Evolutionary conservation across 1,139 yeast genomes (phyloP).

Genomic region (Nakaseomyces sp.): DNA sequence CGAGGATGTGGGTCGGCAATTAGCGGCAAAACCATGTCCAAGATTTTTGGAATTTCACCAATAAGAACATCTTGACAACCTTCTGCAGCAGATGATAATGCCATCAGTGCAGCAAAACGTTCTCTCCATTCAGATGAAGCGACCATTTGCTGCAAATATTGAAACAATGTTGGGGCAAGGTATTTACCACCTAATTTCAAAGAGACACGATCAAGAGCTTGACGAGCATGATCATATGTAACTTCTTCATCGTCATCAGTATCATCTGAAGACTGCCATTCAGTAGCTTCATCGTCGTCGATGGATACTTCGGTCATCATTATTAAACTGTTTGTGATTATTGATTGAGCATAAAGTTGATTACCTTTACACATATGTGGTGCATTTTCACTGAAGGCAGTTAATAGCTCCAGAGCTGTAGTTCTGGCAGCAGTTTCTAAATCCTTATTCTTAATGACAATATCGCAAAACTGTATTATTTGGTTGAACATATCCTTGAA

Average conservation of each 20-base stretch:
- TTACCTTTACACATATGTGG: constrained; percentile 92
- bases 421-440: constrained; percentile 72
- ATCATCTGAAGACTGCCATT: constrained; percentile 80
- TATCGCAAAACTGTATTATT: constrained; percentile 73
- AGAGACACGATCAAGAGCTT: constrained; percentile 82
- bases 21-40: constrained; percentile 77
- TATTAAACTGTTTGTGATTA: constrained; percentile 66
- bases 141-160: constrained; percentile 76
- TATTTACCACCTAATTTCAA: constrained; percentile 75
- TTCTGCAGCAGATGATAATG: constrained; percentile 91
- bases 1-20: constrained; percentile 80
- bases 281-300: constrained; percentile 73
- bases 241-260: constrained; percentile 79
- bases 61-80: constrained; percentile 90
- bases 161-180: constrained; percentile 78
- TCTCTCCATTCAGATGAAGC: constrained; percentile 79
- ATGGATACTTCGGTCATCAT: constrained; percentile 91
- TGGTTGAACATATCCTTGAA: constrained; percentile 84
- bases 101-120: constrained; percentile 96
- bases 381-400: constrained; percentile 85
- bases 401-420: constrained; percentile 78
- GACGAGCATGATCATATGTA: constrained; percentile 87
- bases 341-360: constrained; percentile 57
- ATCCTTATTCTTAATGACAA: constrained; percentile 72
- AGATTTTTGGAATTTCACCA: constrained; percentile 67